Base-by-base conservation (phyloP, 345 rosid genomes). In the Linum tenue region DNA sequence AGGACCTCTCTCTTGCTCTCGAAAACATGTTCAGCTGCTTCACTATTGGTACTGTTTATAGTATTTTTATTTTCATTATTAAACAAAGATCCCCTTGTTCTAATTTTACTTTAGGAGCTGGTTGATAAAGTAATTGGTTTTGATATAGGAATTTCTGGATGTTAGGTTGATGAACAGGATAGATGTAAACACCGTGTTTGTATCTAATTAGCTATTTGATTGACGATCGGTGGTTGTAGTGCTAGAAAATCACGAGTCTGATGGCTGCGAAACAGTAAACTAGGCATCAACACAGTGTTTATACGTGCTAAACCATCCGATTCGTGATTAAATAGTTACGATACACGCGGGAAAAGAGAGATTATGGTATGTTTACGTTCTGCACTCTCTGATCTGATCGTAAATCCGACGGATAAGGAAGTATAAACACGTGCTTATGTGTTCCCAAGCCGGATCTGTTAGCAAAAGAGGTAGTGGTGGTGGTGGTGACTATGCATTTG, bases 11-110 rank as follows among this genome's bases (percentile, higher is more conserved):
- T 9, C 36, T 16, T 16, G 59, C 59, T 15, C 37, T 56, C 1
- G 59, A 56, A 31, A 56, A 56, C 35, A 16, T 56, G 37, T 56
- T 56, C 59, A 35, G 59, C 11, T n/a, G 59, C 35, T 56, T 56
- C 11, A 35, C 36, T 1, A 56, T 56, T 4, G 59, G 59, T 56
- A 56, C 3, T 6, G 31, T 9, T 2, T 6, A 3, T 31, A 7
- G 5, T 14, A 56, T 14, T 3, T 56, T 9, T 3, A 8, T 3
- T 16, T 7, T n/a, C 9, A 9, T 56, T 56, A n/a, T 16, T 56
- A 14, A 14, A 2, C 9, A 55, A 9, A 55, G 16, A 7, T 43
- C 3, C 10, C 6, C 50, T 43, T 43, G 8, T 55, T 55, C 10
- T 15, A 5, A 48, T 48, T 7, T 48, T 7, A 6, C 7, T 48